phyloP scores from a whole-genome alignment of 169 alveolate species.

The Amoebophrya sp. region DNA sequence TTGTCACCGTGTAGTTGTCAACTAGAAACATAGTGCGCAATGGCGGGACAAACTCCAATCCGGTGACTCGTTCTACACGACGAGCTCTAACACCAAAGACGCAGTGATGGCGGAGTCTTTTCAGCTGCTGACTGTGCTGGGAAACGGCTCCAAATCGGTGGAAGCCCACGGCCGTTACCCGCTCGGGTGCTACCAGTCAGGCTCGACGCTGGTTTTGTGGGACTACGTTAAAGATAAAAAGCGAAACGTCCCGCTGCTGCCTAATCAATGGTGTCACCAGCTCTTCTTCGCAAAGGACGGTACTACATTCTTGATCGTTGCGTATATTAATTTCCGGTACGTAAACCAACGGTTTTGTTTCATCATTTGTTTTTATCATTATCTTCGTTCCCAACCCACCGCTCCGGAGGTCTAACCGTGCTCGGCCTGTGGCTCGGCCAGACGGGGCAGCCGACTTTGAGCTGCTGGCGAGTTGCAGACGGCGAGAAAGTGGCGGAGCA shows the following conservation, averaged over 20 bases:
- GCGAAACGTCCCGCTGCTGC: not conserved
- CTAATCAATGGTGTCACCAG: not conserved
- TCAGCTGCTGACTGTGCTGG: not conserved
- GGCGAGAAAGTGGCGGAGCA: not conserved
- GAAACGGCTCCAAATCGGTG: not conserved
- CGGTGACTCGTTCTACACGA: too few species aligned
- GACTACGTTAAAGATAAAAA: not conserved
- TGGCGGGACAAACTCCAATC: too few species aligned
- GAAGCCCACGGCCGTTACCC: not conserved
- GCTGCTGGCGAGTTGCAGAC: not conserved
- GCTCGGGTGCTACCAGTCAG: not conserved
- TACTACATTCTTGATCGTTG: too few species aligned
- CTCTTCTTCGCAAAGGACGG: not conserved
- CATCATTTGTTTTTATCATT: too few species aligned
- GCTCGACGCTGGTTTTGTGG: not conserved
- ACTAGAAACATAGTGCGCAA: too few species aligned
- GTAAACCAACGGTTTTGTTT: too few species aligned
- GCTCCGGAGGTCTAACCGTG: not conserved
- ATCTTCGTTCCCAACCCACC: too few species aligned
- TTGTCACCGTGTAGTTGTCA: too few species aligned
- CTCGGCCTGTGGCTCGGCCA: not conserved
- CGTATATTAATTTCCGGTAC: too few species aligned
- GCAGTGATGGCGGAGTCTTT: not conserved
- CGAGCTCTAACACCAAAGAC: too few species aligned
- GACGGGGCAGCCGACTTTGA: not conserved